Evolutionary conservation across 2,329 filamentous ascomycete species (phyloP), one percentile per base, ranked within the genome.

Genomic region (Teratosphaeria pseudoeucalypti): DNA sequence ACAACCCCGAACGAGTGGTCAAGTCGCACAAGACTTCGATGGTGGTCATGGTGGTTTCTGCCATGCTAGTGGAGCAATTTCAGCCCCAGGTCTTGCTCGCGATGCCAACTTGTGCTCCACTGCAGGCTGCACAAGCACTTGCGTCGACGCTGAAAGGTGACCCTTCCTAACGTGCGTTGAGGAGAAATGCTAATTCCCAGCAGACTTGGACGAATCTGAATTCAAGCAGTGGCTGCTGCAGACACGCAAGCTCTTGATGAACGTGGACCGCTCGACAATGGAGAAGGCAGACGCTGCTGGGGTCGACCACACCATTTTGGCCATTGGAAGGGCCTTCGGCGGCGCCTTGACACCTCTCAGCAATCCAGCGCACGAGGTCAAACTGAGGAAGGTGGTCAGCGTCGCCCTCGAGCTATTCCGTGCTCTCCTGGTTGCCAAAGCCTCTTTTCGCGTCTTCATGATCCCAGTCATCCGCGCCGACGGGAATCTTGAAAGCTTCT

Each of bases 221-320:
- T 43, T 47, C 43, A 53, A 59, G 26, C 32, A 39, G 5, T 60
- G 58, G 58, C 55, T 60, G 9, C 23, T 54, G 26, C 55, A 34
- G 2, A 60, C 58, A 32, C 55, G 49, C 29, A 60, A 49, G 39
- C 26, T 60, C 19, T 11, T 60, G 19, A 19, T 19, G 11, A 11
- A 12, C 6, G n/a, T 32, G 9, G 34, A 57, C 19, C n/a, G 39
- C 19, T 19, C 39, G 16, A 55, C 55, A 9, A 3, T 55, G 6
- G 29, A 55, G 5, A 37, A 57, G 49, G 23, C 58, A 16, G 52
- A 57, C 26, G 11, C 43, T 16, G 26, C 14, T 10, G 14, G 55
- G 16, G 11, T 54, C 37, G 32, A 57, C 14, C 19, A 14, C 29
- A n/a, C 34, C 3, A 2, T 27, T 16, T 12, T 52, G 43, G 10